Evolutionary conservation across 1,284 basidiomycete species (phyloP).

Genomic region (Puccinia coronata): DNA sequence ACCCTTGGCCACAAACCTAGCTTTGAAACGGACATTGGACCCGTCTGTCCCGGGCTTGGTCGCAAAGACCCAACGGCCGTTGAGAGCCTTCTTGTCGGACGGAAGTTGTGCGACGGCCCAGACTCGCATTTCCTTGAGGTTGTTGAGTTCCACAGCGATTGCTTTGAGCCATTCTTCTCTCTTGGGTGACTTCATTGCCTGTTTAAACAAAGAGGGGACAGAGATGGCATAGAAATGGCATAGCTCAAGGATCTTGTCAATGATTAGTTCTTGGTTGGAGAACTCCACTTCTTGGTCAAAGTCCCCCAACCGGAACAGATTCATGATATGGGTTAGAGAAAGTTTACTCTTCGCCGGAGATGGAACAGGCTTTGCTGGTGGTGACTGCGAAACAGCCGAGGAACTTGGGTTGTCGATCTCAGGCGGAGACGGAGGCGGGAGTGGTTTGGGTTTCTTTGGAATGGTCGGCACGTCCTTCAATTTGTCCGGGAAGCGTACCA

Average conservation of each 20-base stretch:
- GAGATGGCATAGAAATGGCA: not conserved
- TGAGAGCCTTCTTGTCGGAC: not conserved
- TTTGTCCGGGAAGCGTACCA: not conserved
- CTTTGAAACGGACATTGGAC: not conserved
- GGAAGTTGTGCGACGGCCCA: not conserved
- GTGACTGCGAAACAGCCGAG: not conserved
- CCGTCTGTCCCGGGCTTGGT: not conserved
- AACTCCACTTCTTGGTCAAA: not conserved
- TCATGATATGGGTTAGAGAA: not conserved
- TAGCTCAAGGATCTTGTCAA: not conserved
- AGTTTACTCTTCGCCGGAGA: not conserved
- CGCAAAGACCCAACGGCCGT: too few species aligned
- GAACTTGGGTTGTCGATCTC: not conserved
- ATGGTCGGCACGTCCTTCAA: not conserved
- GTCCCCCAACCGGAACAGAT: not conserved
- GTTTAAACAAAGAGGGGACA: not conserved
- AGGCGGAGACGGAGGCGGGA: too few species aligned
- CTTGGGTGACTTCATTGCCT: not conserved
- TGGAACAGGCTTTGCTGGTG: too few species aligned
- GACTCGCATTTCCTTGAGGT: not conserved
- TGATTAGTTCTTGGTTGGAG: not conserved
- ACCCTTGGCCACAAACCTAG: constrained; percentile 8
- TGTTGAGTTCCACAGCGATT: not conserved
- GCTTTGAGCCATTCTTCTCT: not conserved
- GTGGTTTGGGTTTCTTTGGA: not conserved